Evolutionary conservation across 2,329 filamentous ascomycete species (phyloP).

Genomic region (Fusarium nygamai): DNA sequence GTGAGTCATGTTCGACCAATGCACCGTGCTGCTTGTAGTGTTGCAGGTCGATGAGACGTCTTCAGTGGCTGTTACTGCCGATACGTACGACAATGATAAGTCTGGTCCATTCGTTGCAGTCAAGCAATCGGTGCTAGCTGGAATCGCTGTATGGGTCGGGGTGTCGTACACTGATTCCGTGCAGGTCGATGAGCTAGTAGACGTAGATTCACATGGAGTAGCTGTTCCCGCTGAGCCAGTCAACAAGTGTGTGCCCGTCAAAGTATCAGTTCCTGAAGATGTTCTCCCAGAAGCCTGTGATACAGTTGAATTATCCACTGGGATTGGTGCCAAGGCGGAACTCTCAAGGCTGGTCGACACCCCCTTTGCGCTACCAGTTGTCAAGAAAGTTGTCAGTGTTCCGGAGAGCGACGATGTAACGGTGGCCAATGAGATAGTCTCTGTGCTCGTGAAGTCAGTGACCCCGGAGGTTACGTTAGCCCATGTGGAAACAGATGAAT

Average conservation of each 20-base stretch:
- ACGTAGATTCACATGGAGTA: constrained; percentile 23
- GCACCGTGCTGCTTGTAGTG: constrained; percentile 31
- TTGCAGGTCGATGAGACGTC: constrained; percentile 35
- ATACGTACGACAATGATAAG: constrained; percentile 17
- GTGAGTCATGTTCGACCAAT: constrained; percentile 32
- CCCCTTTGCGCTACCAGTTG: constrained; percentile 6
- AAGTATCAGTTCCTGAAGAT: constrained; percentile 8
- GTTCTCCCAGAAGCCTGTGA: constrained; percentile 3
- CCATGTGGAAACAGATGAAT: constrained; percentile 21
- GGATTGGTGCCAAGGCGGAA: constrained; percentile 13
- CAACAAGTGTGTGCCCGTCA: constrained; percentile 13
- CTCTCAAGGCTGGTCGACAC: constrained; percentile 8
- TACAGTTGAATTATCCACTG: constrained; percentile 29
- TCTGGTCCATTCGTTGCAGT: neutral
- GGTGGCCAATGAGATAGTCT: constrained; percentile 3
- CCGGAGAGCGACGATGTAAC: neutral
- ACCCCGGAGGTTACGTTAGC: constrained; percentile 24
- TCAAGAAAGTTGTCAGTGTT: neutral
- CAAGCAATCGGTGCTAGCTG: constrained; percentile 25
- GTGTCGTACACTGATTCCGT: constrained; percentile 10
- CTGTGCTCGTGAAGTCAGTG: constrained; percentile 15
- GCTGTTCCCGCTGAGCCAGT: neutral
- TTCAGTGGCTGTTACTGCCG: constrained; percentile 5
- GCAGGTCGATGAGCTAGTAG: constrained; percentile 24
- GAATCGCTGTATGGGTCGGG: neutral